Base-by-base conservation (phyloP, 306 rosid species). In the Quercus cerris region DNA sequence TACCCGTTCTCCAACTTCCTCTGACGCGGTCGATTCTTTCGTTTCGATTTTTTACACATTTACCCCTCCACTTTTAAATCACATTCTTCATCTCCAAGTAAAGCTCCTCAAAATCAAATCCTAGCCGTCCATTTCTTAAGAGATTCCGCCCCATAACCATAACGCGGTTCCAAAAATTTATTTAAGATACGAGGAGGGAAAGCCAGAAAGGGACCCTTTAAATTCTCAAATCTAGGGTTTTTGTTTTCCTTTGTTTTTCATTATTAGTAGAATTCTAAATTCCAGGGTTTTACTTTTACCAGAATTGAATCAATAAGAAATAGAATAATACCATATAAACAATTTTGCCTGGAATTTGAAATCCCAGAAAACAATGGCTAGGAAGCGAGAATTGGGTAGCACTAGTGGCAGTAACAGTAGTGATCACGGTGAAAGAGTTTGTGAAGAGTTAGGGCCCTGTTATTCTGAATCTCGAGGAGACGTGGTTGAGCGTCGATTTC, bases 401-500 rank as follows among this genome's bases (percentile, higher is more conserved):
- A 12, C 64, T 5, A 18, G 41, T 30, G 6, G 44, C 11, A 10
- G 75, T 15, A 54, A 55, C 2, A 10, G 31, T 59, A 74, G 38
- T 49, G 33, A 44, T 12, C 28, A 33, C n/a, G 23, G 31, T 19
- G 57, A 79, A 19, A 81, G 28, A 5, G 20, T 19, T 12, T 62
- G n/a, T 62, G 69, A 27, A 27, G 41, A 62, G 15, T 15, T 3
- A 62, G 38, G 41, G 19, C 12, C n/a, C 19, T 25, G 41, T 33
- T 3, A 28, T 18, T 62, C 69, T 62, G 69, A 25, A 62, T 18
- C 69, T 25, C 68, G 38, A 27, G 49, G 33, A 41, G 46, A 8
- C 68, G 58, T 59, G 41, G 46, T 62, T 30, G 81, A 76, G 71
- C 84, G 76, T 6, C 69, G 87, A 73, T 57, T 68, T 30, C 79